phyloP scores from a whole-genome alignment of 2,329 filamentous ascomycete species.

The Tolypocladium nubicola region DNA sequence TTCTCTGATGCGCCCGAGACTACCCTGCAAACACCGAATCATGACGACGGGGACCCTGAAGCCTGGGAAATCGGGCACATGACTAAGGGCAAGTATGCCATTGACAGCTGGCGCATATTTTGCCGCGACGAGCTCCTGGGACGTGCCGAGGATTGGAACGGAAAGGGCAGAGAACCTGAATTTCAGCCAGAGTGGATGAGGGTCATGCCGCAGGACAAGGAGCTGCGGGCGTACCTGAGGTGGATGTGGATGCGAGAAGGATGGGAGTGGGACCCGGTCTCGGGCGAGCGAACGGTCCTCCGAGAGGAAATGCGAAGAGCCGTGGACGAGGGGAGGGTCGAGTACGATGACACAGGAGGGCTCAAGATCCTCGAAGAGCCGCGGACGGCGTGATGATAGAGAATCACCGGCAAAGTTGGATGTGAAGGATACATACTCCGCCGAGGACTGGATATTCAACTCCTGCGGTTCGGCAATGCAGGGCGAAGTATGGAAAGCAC shows the following conservation, averaged over 20 bases:
- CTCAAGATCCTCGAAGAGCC: conserved; percentile 28
- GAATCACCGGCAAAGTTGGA: not conserved
- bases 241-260: conserved; percentile 92
- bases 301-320: conserved; percentile 41
- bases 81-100: conserved; percentile 69
- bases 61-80: conserved; percentile 82
- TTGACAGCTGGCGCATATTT: conserved; percentile 91
- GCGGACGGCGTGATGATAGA: not conserved
- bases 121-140: conserved; percentile 70
- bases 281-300: conserved; percentile 50
- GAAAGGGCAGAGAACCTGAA: conserved; percentile 34
- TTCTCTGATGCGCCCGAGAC: not conserved
- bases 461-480: not conserved
- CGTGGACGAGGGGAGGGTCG: conserved; percentile 47
- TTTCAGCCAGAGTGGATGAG: conserved; percentile 89
- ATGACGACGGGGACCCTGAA: conserved; percentile 14
- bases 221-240: conserved; percentile 72
- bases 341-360: conserved; percentile 39
- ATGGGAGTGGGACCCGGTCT: conserved; percentile 67
- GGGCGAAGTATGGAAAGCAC: not conserved
- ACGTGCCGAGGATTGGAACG: conserved; percentile 55
- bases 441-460: too few relatives aligned
- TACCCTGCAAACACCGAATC: not conserved
- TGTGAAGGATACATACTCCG: not conserved
- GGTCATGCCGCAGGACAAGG: conserved; percentile 74